These are phyloP conservation scores for Abrus pulchellus DNA, from an alignment of 306 rosid genomes.

Conservation along the genomic window DNA sequence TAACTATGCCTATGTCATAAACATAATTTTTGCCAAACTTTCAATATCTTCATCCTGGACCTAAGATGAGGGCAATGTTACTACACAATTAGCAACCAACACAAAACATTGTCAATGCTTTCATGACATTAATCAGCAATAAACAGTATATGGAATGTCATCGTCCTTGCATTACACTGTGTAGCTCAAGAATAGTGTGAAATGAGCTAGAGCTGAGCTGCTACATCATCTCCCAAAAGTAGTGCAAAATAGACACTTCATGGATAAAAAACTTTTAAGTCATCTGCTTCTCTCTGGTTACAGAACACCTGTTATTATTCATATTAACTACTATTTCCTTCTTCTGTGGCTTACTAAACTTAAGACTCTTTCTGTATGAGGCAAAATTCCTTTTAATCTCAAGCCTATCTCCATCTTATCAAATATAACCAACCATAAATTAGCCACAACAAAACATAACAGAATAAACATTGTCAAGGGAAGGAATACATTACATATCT, in stretches of 20 bases:
- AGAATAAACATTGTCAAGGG: slow-evolving; percentile 9
- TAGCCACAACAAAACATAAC: slow-evolving; percentile 8
- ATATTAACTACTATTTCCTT: slow-evolving; percentile 29
- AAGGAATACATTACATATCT: not conserved
- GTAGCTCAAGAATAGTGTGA: slow-evolving; percentile 5
- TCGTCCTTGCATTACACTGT: not conserved
- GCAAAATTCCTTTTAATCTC: slow-evolving; percentile 23
- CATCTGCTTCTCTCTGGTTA: slow-evolving; percentile 20
- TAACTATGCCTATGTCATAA: not conserved
- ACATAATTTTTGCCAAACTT: not conserved
- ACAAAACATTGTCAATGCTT: not conserved
- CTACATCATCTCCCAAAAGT: not conserved
- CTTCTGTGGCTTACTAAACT: not conserved
- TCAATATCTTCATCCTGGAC: not conserved
- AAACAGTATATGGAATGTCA: not conserved
- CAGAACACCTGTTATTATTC: slow-evolving; percentile 11
- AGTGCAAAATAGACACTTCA: slow-evolving; percentile 23
- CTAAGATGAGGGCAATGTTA: not conserved
- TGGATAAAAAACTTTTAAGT: slow-evolving; percentile 10
- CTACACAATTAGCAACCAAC: not conserved
- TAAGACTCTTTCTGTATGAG: slow-evolving; percentile 2
- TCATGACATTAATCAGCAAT: slow-evolving; percentile 26
- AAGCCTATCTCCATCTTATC: slow-evolving; percentile 30
- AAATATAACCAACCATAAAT: slow-evolving; percentile 17
- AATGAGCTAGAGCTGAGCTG: not conserved